Evolutionary conservation across 164 flowering plant species (phyloP).

Genomic region (Sextonia rubra): DNA sequence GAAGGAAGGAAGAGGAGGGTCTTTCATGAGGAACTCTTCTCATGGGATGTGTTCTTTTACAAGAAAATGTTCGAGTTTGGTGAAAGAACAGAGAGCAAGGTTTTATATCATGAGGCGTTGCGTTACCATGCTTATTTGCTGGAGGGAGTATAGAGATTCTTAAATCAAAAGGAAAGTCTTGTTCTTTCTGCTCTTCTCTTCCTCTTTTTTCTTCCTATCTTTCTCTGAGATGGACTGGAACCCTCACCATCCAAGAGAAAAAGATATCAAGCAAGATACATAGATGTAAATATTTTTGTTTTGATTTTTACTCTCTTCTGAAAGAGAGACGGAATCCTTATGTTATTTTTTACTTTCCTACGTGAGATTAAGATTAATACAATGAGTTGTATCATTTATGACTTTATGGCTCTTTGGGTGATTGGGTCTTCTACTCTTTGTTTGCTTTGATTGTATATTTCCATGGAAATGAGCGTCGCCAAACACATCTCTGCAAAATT

Average conservation of each 20-base stretch:
- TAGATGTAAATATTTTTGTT: slow-evolving; percentile 1
- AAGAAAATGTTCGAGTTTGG: slow-evolving; percentile 61
- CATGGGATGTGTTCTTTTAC: slow-evolving; percentile 43
- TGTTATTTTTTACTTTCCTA: background rate
- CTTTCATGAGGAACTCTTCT: slow-evolving; percentile 15
- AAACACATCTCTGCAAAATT: too few relatives aligned
- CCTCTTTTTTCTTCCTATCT: background rate
- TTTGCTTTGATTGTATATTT: too few relatives aligned
- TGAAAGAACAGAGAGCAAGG: slow-evolving; percentile 74
- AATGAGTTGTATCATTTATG: background rate
- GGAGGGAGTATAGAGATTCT: slow-evolving; percentile 66
- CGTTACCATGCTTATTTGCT: slow-evolving; percentile 79
- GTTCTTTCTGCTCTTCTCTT: background rate
- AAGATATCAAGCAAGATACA: slow-evolving; percentile 1
- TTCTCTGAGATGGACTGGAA: slow-evolving; percentile 1
- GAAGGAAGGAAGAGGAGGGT: slow-evolving; percentile 20
- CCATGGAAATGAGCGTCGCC: background rate
- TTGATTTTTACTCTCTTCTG: background rate
- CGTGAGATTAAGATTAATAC: background rate
- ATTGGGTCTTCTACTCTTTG: background rate
- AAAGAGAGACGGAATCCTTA: background rate
- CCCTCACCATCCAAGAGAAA: slow-evolving; percentile 13
- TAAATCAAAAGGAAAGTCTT: slow-evolving; percentile 6
- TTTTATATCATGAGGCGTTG: slow-evolving; percentile 84
- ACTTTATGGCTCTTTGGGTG: background rate